These are phyloP conservation scores for Mycena maculata DNA, from an alignment of 768 basidiomycete species.

Conservation along the genomic window DNA sequence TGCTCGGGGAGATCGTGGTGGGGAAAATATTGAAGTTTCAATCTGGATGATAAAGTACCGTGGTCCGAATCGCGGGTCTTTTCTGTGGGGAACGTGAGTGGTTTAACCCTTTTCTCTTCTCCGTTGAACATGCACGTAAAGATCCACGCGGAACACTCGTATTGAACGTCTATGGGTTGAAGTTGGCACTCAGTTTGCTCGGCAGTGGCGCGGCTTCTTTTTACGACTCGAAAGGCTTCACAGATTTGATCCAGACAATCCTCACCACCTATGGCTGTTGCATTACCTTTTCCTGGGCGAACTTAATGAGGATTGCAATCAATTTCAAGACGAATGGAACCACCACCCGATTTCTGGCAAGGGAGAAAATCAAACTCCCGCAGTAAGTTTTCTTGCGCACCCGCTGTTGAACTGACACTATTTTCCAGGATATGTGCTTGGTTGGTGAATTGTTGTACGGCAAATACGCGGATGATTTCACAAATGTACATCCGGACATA, in stretches of 20 bases:
- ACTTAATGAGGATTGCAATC: background rate
- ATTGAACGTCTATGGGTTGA: constrained; percentile 1
- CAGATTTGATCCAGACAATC: background rate
- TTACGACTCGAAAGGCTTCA: background rate
- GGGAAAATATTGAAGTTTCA: constrained; percentile 41
- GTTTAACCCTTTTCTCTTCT: background rate
- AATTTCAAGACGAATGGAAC: background rate
- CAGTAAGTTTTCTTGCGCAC: background rate
- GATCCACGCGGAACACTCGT: background rate
- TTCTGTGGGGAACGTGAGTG: background rate
- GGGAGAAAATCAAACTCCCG: background rate
- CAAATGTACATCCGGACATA: background rate
- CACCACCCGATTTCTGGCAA: background rate
- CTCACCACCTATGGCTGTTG: background rate
- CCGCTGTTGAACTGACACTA: background rate
- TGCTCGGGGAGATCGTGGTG: constrained; percentile 37
- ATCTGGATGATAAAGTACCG: constrained; percentile 39
- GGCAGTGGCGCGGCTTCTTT: background rate
- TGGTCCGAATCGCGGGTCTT: constrained; percentile 27
- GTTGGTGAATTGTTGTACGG: background rate
- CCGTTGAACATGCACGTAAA: background rate
- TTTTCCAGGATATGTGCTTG: background rate
- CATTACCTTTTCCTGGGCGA: background rate
- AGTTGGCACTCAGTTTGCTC: constrained; percentile 4
- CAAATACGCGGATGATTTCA: background rate